Conservation (phyloP, 2,329 filamentous ascomycete genomes). For the Epichloe amarillans region DNA sequence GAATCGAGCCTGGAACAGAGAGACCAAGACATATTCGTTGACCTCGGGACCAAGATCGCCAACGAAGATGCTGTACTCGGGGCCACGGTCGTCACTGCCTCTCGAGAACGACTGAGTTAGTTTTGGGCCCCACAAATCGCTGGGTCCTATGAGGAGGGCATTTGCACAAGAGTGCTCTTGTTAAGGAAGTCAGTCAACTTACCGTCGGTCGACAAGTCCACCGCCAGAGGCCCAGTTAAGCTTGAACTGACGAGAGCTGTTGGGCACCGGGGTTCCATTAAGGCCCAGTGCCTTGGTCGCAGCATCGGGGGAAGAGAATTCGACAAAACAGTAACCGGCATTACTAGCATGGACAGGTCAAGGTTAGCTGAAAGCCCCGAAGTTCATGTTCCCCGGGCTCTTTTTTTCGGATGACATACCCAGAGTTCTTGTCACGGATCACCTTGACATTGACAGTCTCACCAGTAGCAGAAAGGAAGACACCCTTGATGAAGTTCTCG, state of each 20-base stretch:
- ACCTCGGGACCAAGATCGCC: constrained; percentile 96
- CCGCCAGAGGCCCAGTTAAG: constrained; percentile 98
- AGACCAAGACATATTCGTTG: constrained; percentile 95
- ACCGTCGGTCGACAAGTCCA: constrained; percentile 87
- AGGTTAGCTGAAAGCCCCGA: not conserved
- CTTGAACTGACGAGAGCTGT: constrained; percentile 92
- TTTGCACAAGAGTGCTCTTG: not conserved
- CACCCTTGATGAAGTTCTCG: constrained; percentile 92
- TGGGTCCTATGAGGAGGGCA: not conserved
- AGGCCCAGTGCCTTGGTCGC: constrained; percentile 83
- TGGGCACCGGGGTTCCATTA: constrained; percentile 82
- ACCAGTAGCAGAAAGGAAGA: constrained; percentile 78
- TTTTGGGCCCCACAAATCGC: not conserved
- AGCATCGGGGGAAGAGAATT: constrained; percentile 71
- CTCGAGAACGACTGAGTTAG: not conserved
- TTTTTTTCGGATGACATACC: constrained; percentile 41
- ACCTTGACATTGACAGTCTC: constrained; percentile 98
- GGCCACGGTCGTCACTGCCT: constrained; percentile 77
- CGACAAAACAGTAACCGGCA: constrained; percentile 97
- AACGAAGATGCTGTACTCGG: constrained; percentile 95
- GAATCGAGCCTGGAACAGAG: constrained; percentile 92
- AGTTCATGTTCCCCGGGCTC: not conserved
- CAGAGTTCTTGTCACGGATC: constrained; percentile 97
- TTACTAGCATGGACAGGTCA: constrained; percentile 43
- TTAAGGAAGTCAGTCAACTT: constrained; percentile 19